Percentiles rank a stretch among this genome's conserved stretches.
Conservation (phyloP, 1,139 yeast genomes). For the Insectozyma bohioensis region DNA sequence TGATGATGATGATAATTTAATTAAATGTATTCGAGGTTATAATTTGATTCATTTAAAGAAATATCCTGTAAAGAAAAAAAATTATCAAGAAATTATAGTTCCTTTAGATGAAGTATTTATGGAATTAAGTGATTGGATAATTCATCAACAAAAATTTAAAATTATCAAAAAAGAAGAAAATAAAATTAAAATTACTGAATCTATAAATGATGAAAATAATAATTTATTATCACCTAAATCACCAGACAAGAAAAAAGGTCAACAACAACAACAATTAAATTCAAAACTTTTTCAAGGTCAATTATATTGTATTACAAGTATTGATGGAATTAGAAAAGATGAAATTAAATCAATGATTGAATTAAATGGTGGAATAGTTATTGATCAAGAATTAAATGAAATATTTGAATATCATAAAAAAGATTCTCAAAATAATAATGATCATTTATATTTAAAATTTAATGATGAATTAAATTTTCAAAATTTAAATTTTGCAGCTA, state of each 20-base stretch:
- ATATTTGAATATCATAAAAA: conserved; percentile 21
- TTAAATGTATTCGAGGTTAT: conserved; percentile 60
- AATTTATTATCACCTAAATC: too few relatives aligned
- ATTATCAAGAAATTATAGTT: conserved; percentile 10
- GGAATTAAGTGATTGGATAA: conserved; percentile 43
- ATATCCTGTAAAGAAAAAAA: conserved; percentile 17
- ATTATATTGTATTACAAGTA: conserved; percentile 40
- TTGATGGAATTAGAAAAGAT: conserved; percentile 37
- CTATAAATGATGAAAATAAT: too few relatives aligned
- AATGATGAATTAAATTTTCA: conserved; percentile 16
- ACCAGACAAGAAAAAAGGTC: background rate
- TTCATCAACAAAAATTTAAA: conserved; percentile 34
- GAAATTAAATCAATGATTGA: conserved; percentile 36
- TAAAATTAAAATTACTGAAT: background rate
- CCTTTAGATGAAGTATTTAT: conserved; percentile 24
- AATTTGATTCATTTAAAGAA: conserved; percentile 43
- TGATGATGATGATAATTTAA: conserved; percentile 17
- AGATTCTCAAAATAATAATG: conserved; percentile 15
- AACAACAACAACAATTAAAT: background rate
- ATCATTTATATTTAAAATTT: conserved; percentile 9
- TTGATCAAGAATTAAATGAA: conserved; percentile 48
- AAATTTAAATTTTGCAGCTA: conserved; percentile 56
- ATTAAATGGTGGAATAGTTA: conserved; percentile 53
- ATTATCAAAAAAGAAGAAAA: conserved; percentile 8
- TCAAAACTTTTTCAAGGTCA: conserved; percentile 20